Percentiles rank a stretch among this genome's conserved stretches.
These are phyloP conservation scores for Zygoascus meyerae DNA, from an alignment of 1,139 yeast genomes.

Conservation along the genomic window DNA sequence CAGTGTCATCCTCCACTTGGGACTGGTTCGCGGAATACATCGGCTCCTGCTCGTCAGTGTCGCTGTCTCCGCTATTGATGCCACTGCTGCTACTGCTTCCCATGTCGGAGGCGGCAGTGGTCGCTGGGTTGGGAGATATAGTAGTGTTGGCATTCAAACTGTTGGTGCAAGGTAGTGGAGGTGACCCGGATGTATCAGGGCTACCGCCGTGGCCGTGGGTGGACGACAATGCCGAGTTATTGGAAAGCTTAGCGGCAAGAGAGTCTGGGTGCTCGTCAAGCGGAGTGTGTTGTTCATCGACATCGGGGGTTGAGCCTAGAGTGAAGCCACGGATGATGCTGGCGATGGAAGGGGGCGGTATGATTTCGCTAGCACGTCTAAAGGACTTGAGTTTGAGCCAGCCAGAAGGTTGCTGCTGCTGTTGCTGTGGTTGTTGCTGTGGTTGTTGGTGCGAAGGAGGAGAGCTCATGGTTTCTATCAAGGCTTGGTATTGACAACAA, in stretches of 20 bases:
- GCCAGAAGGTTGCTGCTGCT: neutral
- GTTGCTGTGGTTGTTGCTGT: neutral
- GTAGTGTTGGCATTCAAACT: neutral
- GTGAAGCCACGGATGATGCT: conserved; percentile 1
- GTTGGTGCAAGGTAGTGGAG: neutral
- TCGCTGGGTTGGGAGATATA: neutral
- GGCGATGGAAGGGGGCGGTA: conserved; percentile 4
- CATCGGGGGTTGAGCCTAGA: neutral
- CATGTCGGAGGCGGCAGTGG: neutral
- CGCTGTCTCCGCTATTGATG: conserved; percentile 4
- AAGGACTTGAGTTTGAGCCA: conserved; percentile 5
- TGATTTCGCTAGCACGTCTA: conserved; percentile 2
- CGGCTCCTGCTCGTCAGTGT: conserved; percentile 6
- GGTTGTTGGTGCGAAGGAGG: conserved; percentile 2
- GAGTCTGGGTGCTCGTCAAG: conserved; percentile 3
- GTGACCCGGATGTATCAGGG: neutral
- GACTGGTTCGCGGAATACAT: no score
- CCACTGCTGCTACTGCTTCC: neutral
- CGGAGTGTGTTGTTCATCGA: conserved; percentile 6
- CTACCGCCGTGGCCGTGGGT: neutral
- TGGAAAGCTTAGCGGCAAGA: neutral
- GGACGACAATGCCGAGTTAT: neutral
- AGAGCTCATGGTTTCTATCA: conserved; percentile 3
- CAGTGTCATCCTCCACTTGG: no score
- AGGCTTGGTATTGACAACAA: no score